Evolutionary conservation across 2,329 filamentous ascomycete genomes (phyloP).

Genomic region (Aureobasidium vineae): DNA sequence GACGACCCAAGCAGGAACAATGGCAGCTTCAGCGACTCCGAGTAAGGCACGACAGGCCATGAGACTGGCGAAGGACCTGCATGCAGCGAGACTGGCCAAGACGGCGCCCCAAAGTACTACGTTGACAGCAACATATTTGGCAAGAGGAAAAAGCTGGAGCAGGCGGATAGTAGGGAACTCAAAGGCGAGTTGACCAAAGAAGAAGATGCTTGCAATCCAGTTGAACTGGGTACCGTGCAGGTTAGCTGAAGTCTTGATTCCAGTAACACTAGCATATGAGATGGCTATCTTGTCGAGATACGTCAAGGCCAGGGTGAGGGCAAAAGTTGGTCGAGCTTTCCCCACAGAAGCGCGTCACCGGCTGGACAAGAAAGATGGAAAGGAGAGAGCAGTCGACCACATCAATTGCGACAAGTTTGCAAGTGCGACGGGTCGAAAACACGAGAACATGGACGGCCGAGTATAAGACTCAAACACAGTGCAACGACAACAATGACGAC

Average conservation of each 20-base stretch:
- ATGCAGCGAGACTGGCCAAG: conserved; percentile 35
- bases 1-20: neutral
- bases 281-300: conserved; percentile 11
- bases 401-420: neutral
- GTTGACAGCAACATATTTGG: conserved; percentile 33
- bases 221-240: conserved; percentile 5
- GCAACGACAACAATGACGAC: neutral
- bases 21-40: conserved; percentile 36
- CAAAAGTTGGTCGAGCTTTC: neutral
- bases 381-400: neutral
- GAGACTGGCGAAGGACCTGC: conserved; percentile 34
- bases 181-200: neutral
- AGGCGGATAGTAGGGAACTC: neutral
- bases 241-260: neutral
- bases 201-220: conserved; percentile 7
- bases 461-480: neutral
- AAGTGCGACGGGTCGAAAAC: no score
- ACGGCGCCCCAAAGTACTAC: conserved; percentile 37
- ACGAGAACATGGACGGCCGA: neutral
- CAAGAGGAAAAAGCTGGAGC: neutral
- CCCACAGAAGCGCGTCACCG: conserved; percentile 8
- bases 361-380: conserved; percentile 4
- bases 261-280: conserved; percentile 8
- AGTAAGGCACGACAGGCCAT: conserved; percentile 36
- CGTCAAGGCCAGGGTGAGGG: neutral